Evolutionary conservation across 139 green algal species (phyloP), one percentile per base, ranked within the genome.

Genomic region (Coccomyxa sp.): DNA sequence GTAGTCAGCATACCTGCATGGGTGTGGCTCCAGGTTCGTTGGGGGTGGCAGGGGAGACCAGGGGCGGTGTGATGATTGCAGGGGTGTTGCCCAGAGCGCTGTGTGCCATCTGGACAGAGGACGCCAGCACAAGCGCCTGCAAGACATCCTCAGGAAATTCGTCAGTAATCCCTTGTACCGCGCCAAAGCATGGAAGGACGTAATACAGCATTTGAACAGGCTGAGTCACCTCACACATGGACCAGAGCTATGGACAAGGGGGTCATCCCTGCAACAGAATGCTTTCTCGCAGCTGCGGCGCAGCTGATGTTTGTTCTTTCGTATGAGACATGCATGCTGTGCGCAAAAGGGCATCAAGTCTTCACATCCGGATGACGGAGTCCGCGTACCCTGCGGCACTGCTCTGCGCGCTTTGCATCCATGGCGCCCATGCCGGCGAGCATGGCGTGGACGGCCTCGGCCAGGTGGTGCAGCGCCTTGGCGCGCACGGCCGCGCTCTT

Each of bases 401-500:
- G 58, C 33, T 27, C 8, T 58, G 29, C 3, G 36, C 6, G 10
- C 37, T 68, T 8, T 70, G 55, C 8, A 22, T 41, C 14, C 9
- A 10, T 29, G 34, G 33, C 34, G 33, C 44, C 3, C 29, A 36
- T 29, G 40, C 40, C 41, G 33, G 50, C 39, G 41, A 77, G 39
- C 18, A 64, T 64, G 50, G 22, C 50, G 50, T 64, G 50, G 50
- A 90, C 68, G 22, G 85, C 36, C n/a, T 83, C 78, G 4, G 87
- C 85, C 50, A 92, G 70, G 70, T 86, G 70, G 29, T 55, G 22
- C 40, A 94, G 79, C 0, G 88, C 86, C 35, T 83, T 82, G 33
- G 75, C 79, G 22, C 90, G 89, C 68, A 93, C 91, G 7, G 76
- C 78, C 40, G 87, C 78, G 29, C 76, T 44, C 54, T 88, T 85